Evolutionary conservation across 148 eudicot species (phyloP), one percentile per base, ranked within the genome.

Genomic region (Rhododendron simsii): DNA sequence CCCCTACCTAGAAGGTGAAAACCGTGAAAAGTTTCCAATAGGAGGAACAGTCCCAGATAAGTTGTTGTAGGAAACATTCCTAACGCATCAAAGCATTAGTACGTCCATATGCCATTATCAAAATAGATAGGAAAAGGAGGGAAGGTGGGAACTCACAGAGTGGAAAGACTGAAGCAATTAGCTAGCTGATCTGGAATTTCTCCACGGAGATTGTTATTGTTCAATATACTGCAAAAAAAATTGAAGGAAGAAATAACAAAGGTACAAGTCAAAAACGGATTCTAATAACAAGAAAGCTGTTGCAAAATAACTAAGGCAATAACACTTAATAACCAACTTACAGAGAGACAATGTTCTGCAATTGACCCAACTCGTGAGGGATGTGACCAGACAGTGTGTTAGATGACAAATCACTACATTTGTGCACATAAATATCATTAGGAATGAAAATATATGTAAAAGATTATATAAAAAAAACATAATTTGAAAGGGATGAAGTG

Each of bases 61-160:
- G 87, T 94, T 93, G 93, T 94, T 94, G 87, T 88, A 88, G 12
- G 96, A 94, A 20, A 93, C 81, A 83, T 94, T 94, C 91, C 96
- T 94, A 88, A 35, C 76, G n/a, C 45, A 48, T 7, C 88, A 30
- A 61, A 82, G 37, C 37, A 81, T 86, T 45, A 87, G 86, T 57
- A 47, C 81, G 37, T 21, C 16, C 7, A 5, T n/a, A 35, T n/a
- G 47, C 65, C 50, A 14, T 69, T 81, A 47, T 2, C 21, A 65
- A 12, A 53, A 7, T 5, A 37, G 35, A 83, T 3, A 51, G 21
- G 33, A 41, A 0, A 78, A 45, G 57, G 6, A 78, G 28, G 26
- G 80, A 45, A 13, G 37, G 2, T 12, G 37, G 75, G 33, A 81
- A 89, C 96, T 91, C 82, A 94, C 96, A 94, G 80, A 47, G 74